A percentile compares a stretch with the other conserved stretches of the same genome.
Conservation (phyloP, 176 grass and related monocot species). For the Chrysopogon serrulatus region DNA sequence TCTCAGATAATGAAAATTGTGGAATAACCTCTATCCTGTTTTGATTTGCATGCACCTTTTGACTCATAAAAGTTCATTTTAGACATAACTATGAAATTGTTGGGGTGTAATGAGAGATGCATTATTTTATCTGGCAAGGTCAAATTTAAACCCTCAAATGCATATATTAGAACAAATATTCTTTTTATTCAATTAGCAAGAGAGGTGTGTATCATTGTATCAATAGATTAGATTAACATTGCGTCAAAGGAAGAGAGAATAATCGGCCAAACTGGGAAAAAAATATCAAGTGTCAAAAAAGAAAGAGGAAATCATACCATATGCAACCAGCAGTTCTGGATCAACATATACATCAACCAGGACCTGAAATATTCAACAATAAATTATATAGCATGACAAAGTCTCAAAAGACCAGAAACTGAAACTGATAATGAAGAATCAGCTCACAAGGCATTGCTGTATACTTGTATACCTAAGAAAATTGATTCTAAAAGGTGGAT, state of each 20-base stretch:
- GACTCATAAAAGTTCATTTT: background rate
- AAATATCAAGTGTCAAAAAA: constrained; percentile 26
- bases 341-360: constrained; percentile 91
- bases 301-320: constrained; percentile 58
- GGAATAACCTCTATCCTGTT: background rate
- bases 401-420: background rate
- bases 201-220: background rate
- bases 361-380: constrained; percentile 53
- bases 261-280: background rate
- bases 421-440: background rate
- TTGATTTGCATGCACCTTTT: background rate
- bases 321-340: constrained; percentile 93
- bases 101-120: background rate
- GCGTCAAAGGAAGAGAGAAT: background rate
- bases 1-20: constrained; percentile 3
- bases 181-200: background rate
- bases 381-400: constrained; percentile 18
- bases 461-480: background rate
- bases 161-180: background rate
- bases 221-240: background rate
- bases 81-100: background rate
- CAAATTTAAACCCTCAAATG: constrained; percentile 17
- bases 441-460: background rate
- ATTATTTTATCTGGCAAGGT: background rate
- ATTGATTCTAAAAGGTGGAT: background rate